phyloP scores from a whole-genome alignment of 345 rosid genomes.

The Moricandia arvensis region DNA sequence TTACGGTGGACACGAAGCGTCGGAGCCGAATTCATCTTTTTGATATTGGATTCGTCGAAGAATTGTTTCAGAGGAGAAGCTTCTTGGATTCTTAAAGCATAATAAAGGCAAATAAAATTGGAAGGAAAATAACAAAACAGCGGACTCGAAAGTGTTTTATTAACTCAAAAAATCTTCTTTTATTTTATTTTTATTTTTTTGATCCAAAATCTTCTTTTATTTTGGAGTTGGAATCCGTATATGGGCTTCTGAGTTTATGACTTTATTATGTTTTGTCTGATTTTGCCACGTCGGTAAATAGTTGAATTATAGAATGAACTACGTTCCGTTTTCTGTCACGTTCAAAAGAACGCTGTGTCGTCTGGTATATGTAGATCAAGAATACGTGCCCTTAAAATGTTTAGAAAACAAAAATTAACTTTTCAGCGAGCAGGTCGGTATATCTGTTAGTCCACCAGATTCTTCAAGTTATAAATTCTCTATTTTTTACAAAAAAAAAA shows the following conservation, averaged over 20 bases:
- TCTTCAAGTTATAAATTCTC: too few relatives aligned
- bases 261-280: constrained; percentile 4
- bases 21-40: neutral
- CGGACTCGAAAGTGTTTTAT: constrained; percentile 34
- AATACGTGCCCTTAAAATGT: neutral
- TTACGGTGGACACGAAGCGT: neutral
- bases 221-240: constrained; percentile 21
- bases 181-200: too few relatives aligned
- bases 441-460: neutral
- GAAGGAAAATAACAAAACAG: neutral
- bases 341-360: neutral
- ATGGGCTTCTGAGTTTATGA: neutral
- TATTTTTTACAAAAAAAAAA: too few relatives aligned
- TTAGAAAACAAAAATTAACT: neutral
- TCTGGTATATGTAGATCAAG: neutral
- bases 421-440: neutral
- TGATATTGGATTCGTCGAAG: neutral
- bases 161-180: constrained; percentile 1
- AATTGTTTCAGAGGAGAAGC: neutral
- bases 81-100: neutral
- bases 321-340: neutral
- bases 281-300: constrained; percentile 22
- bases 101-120: neutral
- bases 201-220: neutral
- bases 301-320: neutral